Evolutionary conservation across 768 basidiomycete genomes (phyloP), one percentile per base, ranked within the genome.

Genomic region (Termitomyces sp.): DNA sequence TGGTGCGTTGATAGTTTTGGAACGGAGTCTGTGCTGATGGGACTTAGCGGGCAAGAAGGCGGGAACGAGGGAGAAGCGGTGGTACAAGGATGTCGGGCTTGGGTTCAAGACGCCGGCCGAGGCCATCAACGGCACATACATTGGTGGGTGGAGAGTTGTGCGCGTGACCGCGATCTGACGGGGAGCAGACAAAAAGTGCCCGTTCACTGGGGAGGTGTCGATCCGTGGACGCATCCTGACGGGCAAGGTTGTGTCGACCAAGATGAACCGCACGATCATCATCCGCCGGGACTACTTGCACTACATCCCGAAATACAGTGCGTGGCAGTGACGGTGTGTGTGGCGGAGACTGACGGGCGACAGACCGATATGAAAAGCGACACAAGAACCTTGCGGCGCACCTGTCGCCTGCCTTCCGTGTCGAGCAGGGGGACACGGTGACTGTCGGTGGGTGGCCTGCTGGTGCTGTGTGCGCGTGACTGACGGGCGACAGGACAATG

Each of bases 151-250:
- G 28, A 45, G 58, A 33, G 32, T 9, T 16, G 35, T 57, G 36
- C 56, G 47, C n/a, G 40, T 20, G 33, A 33, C 26, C 38, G 28
- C 61, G 50, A 57, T 35, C 56, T 57, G 57, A 60, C 33, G 18
- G 14, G 32, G 9, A 45, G 22, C 67, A 94, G 97, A 99, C 85
- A 98, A 98, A 83, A 99, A 99, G 79, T 99, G 97, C 80, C 97
- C 97, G 28, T 99, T 98, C 84, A 95, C 93, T 64, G 92, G 96
- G 63, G 80, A 94, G 65, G 80, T 99, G 68, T 98, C 97, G 57
- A 99, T 99, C 73, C 96, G 97, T 71, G 97, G 97, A 56, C 95
- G 97, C 68, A 99, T 99, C 77, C 80, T 99, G 62, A 96, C 94
- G 51, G 97, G 97, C 74, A 92, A 92, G 74, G 96, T 99, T 61